phyloP scores from a whole-genome alignment of 306 rosid species.

The Vigna mungo region DNA sequence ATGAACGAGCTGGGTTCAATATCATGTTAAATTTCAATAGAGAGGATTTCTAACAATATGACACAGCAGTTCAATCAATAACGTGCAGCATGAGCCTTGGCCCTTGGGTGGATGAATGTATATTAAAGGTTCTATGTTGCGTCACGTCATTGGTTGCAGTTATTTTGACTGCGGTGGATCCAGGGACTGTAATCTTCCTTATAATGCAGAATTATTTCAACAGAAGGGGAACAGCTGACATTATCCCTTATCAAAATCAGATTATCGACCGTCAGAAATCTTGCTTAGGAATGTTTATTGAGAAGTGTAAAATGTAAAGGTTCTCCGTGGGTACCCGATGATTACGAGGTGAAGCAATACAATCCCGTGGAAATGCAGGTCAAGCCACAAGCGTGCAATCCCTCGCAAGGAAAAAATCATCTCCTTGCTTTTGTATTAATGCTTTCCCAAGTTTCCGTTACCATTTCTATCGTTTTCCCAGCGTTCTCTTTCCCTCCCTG shows the following conservation, averaged over 20 bases:
- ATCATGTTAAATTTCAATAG: not conserved
- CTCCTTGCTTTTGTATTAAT: slow-evolving; percentile 37
- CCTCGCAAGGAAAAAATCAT: slow-evolving; percentile 24
- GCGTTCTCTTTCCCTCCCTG: not conserved
- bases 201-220: not conserved
- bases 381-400: slow-evolving; percentile 30
- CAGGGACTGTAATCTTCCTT: not conserved
- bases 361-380: slow-evolving; percentile 41
- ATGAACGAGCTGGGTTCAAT: not conserved
- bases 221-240: slow-evolving; percentile 11
- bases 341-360: slow-evolving; percentile 28
- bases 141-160: not conserved
- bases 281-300: not conserved
- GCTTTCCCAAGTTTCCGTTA: slow-evolving; percentile 24
- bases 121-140: not conserved
- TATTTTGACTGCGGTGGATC: not conserved
- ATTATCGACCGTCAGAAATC: not conserved
- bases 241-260: not conserved
- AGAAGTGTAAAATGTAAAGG: not conserved
- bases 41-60: not conserved
- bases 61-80: not conserved
- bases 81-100: not conserved
- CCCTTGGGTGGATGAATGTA: not conserved
- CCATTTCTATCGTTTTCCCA: not conserved
- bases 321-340: not conserved